phyloP scores from a whole-genome alignment of 2,329 filamentous ascomycete species.

The Talaromyces piceae region DNA sequence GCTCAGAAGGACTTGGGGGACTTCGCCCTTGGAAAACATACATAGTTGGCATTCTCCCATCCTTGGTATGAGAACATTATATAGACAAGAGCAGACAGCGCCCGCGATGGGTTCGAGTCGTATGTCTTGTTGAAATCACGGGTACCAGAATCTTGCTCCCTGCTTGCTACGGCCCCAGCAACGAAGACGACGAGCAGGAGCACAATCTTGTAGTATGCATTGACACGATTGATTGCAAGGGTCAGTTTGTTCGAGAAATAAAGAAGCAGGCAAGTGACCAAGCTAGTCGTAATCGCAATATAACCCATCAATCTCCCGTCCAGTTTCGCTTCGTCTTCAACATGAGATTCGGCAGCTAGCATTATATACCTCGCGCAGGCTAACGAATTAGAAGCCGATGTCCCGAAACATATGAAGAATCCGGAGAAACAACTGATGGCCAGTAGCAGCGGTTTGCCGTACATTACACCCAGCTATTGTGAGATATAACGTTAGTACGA shows the following conservation, averaged over 20 bases:
- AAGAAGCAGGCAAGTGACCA: not conserved
- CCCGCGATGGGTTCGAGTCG: not conserved
- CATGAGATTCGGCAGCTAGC: too few relatives aligned
- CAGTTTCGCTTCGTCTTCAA: not conserved
- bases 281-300: not conserved
- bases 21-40: not conserved
- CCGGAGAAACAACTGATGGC: not conserved
- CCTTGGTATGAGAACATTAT: not conserved
- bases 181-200: not conserved
- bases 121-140: not conserved
- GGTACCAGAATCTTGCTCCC: not conserved
- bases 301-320: not conserved
- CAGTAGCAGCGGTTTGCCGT: not conserved
- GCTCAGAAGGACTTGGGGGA: too few relatives aligned
- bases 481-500: not conserved
- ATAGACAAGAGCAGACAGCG: not conserved
- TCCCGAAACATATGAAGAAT: not conserved
- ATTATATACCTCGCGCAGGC: too few relatives aligned
- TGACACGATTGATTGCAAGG: not conserved
- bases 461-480: not conserved
- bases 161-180: not conserved
- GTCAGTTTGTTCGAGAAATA: not conserved
- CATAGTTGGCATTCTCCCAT: not conserved
- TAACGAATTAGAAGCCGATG: too few relatives aligned
- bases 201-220: not conserved